Percentiles rank a stretch among this genome's conserved stretches.
These are phyloP conservation scores for Cryptosporidium sp. DNA, from an alignment of 169 alveolate species.

Conservation along the genomic window DNA sequence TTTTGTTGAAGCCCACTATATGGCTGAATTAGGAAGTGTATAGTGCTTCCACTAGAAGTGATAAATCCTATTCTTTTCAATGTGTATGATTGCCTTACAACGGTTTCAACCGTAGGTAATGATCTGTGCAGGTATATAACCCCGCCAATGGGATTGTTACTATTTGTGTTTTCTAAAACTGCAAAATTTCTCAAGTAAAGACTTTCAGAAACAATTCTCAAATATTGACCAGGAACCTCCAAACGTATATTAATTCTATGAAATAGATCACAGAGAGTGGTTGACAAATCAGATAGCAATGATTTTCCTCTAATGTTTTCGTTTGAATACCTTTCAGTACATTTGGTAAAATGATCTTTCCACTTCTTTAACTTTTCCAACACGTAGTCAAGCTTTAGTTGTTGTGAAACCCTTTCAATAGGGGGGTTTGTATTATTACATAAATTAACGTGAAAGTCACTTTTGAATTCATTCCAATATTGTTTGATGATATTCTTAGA, in stretches of 20 bases:
- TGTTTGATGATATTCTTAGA: slow-evolving; percentile 72
- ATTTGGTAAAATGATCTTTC: slow-evolving; percentile 78
- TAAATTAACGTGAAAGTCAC: slow-evolving; percentile 65
- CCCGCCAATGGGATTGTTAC: slow-evolving; percentile 73
- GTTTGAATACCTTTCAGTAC: slow-evolving; percentile 47
- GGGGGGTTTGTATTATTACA: slow-evolving; percentile 6
- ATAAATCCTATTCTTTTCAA: slow-evolving; percentile 78
- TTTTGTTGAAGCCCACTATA: slow-evolving; percentile 80
- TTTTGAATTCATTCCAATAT: slow-evolving; percentile 76
- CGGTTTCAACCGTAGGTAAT: slow-evolving; percentile 54
- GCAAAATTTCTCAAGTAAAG: slow-evolving; percentile 66
- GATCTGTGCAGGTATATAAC: slow-evolving; percentile 77
- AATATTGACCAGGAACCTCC: slow-evolving; percentile 80
- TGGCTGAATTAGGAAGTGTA: slow-evolving; percentile 80
- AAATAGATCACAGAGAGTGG: slow-evolving; percentile 79
- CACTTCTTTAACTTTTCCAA: slow-evolving; percentile 79
- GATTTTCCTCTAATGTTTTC: slow-evolving; percentile 43
- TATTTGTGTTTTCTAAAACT: slow-evolving; percentile 45
- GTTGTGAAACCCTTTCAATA: slow-evolving; percentile 39
- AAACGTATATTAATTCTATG: slow-evolving; percentile 76
- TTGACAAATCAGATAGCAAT: slow-evolving; percentile 76
- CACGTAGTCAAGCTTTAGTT: slow-evolving; percentile 74
- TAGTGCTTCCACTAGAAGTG: slow-evolving; percentile 78
- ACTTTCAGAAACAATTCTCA: slow-evolving; percentile 76
- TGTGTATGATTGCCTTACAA: slow-evolving; percentile 77